Percentiles rank a stretch among this genome's conserved stretches.
phyloP scores from a whole-genome alignment of 2,329 filamentous ascomycete species.

The Zasmidium cellare region DNA sequence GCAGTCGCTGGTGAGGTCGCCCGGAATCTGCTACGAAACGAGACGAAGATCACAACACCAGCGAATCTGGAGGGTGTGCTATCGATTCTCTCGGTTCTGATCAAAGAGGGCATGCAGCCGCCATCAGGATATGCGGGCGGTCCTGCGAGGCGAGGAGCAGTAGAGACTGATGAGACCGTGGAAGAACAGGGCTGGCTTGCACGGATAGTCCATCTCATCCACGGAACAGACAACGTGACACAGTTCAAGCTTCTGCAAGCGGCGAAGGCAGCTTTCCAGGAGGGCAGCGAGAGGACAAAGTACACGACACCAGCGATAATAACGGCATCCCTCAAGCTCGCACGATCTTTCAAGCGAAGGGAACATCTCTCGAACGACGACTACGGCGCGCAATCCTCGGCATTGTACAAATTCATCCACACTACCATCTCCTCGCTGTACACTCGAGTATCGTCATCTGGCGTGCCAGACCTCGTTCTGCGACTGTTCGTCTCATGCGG shows the following conservation, averaged over 20 bases:
- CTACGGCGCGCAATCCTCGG: slow-evolving; percentile 71
- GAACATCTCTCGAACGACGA: slow-evolving; percentile 83
- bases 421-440: slow-evolving; percentile 84
- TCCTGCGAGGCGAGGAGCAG: slow-evolving; percentile 68
- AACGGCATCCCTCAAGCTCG: slow-evolving; percentile 85
- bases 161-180: slow-evolving; percentile 94
- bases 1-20: slow-evolving; percentile 89
- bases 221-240: slow-evolving; percentile 82
- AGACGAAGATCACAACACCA: slow-evolving; percentile 73
- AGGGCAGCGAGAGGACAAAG: slow-evolving; percentile 92
- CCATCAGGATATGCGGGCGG: slow-evolving; percentile 82
- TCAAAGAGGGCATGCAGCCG: slow-evolving; percentile 83
- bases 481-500: slow-evolving; percentile 89
- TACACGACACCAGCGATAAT: slow-evolving; percentile 93
- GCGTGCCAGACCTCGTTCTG: slow-evolving; percentile 82
- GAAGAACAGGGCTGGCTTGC: slow-evolving; percentile 98
- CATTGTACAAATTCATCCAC: slow-evolving; percentile 95
- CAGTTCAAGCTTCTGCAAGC: slow-evolving; percentile 89
- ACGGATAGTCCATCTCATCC: slow-evolving; percentile 83
- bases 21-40: slow-evolving; percentile 76
- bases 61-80: slow-evolving; percentile 85
- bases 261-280: slow-evolving; percentile 79
- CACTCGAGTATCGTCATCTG: slow-evolving; percentile 69
- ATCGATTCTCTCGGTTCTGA: slow-evolving; percentile 83
- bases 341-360: slow-evolving; percentile 81